phyloP scores from a whole-genome alignment of 345 rosid species.

The Raphanus raphanistrum region DNA sequence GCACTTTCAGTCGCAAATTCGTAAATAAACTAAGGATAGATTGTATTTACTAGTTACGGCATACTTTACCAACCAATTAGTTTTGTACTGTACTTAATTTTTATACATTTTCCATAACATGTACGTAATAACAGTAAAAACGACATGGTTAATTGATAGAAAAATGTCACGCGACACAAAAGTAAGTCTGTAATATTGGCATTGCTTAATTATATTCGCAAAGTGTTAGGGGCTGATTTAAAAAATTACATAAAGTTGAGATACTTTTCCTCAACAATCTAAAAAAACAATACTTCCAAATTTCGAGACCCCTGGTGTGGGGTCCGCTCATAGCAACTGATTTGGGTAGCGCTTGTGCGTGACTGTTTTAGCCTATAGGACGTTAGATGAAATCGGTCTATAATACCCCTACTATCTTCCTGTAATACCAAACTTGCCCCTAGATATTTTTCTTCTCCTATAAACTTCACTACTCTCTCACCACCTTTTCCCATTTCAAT shows the following conservation, averaged over 20 bases:
- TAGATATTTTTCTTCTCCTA: neutral
- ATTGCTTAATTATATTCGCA: neutral
- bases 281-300: neutral
- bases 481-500: conserved; percentile 34
- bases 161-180: neutral
- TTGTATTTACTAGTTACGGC: neutral
- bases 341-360: conserved; percentile 11
- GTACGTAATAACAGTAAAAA: neutral
- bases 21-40: neutral
- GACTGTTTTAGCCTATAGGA: neutral
- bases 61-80: neutral
- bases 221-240: neutral
- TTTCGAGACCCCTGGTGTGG: neutral
- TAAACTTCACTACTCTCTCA: conserved; percentile 10
- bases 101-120: too few relatives aligned
- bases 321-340: conserved; percentile 23
- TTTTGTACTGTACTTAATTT: neutral
- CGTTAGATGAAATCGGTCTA: neutral
- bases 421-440: neutral
- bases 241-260: neutral
- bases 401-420: conserved; percentile 7
- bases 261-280: neutral
- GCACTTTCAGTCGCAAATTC: neutral
- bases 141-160: neutral
- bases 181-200: neutral